Evolutionary conservation across 2,329 filamentous ascomycete genomes (phyloP).

Genomic region (Fusarium sororula): DNA sequence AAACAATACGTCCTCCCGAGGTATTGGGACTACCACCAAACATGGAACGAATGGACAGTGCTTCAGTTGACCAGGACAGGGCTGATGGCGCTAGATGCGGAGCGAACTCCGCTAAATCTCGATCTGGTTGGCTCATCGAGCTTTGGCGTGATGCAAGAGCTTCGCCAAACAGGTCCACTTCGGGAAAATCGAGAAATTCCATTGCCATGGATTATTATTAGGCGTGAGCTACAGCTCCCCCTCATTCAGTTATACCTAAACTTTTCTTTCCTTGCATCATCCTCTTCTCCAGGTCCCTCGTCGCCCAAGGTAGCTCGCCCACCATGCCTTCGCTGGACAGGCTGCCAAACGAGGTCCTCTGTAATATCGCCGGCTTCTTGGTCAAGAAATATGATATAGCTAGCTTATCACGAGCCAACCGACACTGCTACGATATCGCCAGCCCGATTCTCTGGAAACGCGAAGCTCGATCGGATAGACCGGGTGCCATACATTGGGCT

Average conservation of each 20-base stretch:
- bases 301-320: conserved; percentile 23
- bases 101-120: background rate
- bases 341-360: conserved; percentile 43
- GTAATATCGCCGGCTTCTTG: conserved; percentile 37
- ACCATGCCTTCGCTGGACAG: conserved; percentile 45
- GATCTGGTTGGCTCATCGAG: conserved; percentile 11
- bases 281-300: conserved; percentile 10
- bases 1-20: background rate
- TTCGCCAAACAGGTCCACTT: conserved; percentile 2
- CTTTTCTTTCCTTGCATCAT: background rate
- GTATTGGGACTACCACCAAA: background rate
- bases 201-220: background rate
- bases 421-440: conserved; percentile 39
- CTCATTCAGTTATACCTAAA: background rate
- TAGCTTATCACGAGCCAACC: conserved; percentile 37
- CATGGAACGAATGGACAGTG: background rate
- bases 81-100: conserved; percentile 20
- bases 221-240: conserved; percentile 26
- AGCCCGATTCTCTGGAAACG: conserved; percentile 43
- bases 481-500: conserved; percentile 42
- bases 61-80: conserved; percentile 4
- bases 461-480: conserved; percentile 39
- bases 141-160: conserved; percentile 2
- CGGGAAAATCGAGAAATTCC: conserved; percentile 20
- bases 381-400: conserved; percentile 42